A percentile compares a stretch with the other conserved stretches of the same genome.
Evolutionary conservation across 78 protist genomes (phyloP).

Genomic region (Tieghemostelium lacteum): DNA sequence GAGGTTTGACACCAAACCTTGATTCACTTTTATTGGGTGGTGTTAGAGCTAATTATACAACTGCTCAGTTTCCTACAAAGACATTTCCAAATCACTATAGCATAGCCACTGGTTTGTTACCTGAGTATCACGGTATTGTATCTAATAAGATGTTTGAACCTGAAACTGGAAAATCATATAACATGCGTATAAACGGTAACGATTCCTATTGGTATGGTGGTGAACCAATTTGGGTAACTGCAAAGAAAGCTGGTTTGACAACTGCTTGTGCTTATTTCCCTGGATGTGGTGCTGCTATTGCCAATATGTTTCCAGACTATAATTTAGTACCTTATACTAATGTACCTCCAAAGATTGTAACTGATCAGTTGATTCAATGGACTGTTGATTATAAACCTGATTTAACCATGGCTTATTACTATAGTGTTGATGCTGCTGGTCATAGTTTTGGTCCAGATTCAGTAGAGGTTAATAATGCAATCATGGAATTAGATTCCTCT

Average conservation of each 20-base stretch:
- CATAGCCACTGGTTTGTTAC: constrained; percentile 50
- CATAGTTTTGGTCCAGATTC: constrained; percentile 27
- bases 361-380: background rate
- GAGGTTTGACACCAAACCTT: constrained; percentile 54
- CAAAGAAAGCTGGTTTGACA: background rate
- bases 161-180: background rate
- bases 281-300: constrained; percentile 9
- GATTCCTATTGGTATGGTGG: constrained; percentile 42
- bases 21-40: background rate
- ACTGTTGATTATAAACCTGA: too few species aligned
- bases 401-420: constrained; percentile 40
- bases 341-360: background rate
- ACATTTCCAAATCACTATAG: constrained; percentile 76
- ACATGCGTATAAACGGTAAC: background rate
- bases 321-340: background rate
- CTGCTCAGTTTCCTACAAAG: constrained; percentile 64
- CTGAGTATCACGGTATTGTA: constrained; percentile 67
- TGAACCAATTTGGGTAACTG: constrained; percentile 57
- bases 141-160: constrained; percentile 38
- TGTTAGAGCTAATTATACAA: constrained; percentile 5
- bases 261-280: constrained; percentile 44
- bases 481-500: background rate
- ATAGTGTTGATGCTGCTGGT: constrained; percentile 26
- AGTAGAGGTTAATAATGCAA: background rate
- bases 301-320: background rate